Base-by-base conservation (phyloP, 2,329 filamentous ascomycete genomes). In the Zasmidium angulare region DNA sequence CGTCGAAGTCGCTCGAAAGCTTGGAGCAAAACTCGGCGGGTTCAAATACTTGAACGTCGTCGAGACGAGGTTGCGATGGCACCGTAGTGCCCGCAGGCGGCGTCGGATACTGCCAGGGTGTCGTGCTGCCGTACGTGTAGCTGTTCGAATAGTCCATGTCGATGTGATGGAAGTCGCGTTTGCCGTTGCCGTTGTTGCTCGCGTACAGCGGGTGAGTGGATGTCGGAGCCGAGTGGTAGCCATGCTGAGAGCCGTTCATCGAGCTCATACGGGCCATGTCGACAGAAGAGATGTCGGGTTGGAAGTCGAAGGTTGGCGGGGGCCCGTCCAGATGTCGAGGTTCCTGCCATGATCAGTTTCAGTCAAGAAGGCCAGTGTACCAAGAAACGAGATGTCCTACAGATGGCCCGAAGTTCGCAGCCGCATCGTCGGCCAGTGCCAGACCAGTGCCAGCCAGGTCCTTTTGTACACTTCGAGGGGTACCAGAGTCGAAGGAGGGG, bases 41-140 rank as follows among this genome's bases (percentile, higher is more conserved):
- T 24, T 70, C 65, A 59, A 65, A 69, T 47, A 69, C 61, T 47
- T 65, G 61, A 40, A 67, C 51, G 31, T 66, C 57, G 58, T 62
- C 58, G 56, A 59, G 46, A 11, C 47, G 57, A 49, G 54, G 48
- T 50, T 58, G 61, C 21, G 53, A n/a, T 46, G 58, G 19, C 24
- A 55, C 9, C 43, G 53, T 49, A 17, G 70, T 69, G 63, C 75
- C 75, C 57, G 80, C 22, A 54, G 47, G 53, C n/a, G n/a, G n/a
- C 17, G 50, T 57, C 55, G 63, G 48, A 48, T 29, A 29, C 26
- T 53, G 58, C 54, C 55, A 64, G 20, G 63, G 56, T 54, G 36
- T 19, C 36, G 60, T 60, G 55, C 62, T 56, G 63, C 63, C 59
- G 62, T 68, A 66, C n/a, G 64, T 64, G 62, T 64, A 64, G 59